These are phyloP conservation scores for Mycena kentingensis DNA, from an alignment of 768 basidiomycete species.

Conservation along the genomic window DNA sequence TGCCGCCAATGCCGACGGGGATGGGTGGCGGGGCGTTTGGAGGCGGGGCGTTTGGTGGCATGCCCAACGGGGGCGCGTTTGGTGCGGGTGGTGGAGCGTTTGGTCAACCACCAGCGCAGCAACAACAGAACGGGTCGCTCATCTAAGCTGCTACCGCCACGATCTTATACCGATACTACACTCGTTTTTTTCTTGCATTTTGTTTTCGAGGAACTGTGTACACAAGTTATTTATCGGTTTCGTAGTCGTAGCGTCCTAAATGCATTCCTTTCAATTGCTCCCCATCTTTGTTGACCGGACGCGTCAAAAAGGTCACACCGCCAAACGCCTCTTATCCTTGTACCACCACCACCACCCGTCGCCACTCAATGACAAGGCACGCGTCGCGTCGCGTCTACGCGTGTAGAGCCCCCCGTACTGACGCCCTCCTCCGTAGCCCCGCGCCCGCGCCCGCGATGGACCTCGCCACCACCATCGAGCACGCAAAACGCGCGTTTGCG, in stretches of 20 bases:
- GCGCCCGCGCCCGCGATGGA: conserved; percentile 28
- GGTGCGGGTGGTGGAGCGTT: conserved; percentile 5
- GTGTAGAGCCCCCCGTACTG: neutral
- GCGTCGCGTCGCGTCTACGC: neutral
- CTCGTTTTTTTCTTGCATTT: no score
- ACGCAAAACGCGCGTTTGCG: conserved; percentile 86
- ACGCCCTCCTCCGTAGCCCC: conserved; percentile 7
- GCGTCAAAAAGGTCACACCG: conserved; percentile 7
- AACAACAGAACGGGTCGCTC: conserved; percentile 48
- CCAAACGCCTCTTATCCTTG: conserved; percentile 9
- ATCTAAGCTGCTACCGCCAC: no score
- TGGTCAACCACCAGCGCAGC: conserved; percentile 29
- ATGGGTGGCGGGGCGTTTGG: neutral
- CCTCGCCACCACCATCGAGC: conserved; percentile 66
- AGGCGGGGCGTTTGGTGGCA: conserved; percentile 3
- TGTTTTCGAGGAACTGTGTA: no score
- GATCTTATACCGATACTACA: no score
- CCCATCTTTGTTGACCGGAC: conserved; percentile 9
- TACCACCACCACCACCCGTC: conserved; percentile 14
- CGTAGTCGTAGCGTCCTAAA: no score
- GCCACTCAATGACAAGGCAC: conserved; percentile 2
- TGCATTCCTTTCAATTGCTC: no score
- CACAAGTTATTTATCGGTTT: no score
- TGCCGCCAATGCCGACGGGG: conserved; percentile 18
- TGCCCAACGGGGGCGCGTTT: conserved; percentile 8